Base-by-base conservation (phyloP, 2,329 filamentous ascomycete genomes). In the Colletotrichum costaricense region DNA sequence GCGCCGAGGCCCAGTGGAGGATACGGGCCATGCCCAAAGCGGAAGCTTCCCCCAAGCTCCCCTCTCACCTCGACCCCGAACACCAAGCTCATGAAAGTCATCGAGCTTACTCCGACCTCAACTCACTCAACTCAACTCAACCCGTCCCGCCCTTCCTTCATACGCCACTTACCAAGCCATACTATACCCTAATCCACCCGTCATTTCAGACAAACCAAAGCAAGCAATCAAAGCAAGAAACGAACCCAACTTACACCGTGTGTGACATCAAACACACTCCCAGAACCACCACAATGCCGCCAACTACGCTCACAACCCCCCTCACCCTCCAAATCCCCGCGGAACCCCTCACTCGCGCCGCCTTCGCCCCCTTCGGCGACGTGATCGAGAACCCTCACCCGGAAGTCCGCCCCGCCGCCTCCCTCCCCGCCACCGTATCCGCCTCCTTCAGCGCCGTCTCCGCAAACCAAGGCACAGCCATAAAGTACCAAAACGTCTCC, bases 401-500 rank as follows among this genome's bases (percentile, higher is more conserved):
- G 56, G 82, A 86, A 78, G 80, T 91, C 76, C 83, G 88, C 75
- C 87, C 90, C 63, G 86, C 84, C 67, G 82, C 80, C 76, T 75
- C 79, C 73, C 85, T 89, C 63, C 85, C 84, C 56, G 81, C 82
- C 76, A 78, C 79, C 69, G 75, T 78, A 55, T 72, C 76, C 4
- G 85, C 88, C 30, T 81, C 84, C 78, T 65, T 52, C 67, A 85
- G 86, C 75, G 85, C 89, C 68, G 84, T 92, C 5, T 87, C 90
- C 3, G 90, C 92, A 59, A 98, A 98, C 86, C 95, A 98, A 85
- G 94, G 94, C 78, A 93, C 92, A 26, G 96, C 97, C 19, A 91
- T 96, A 79, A 97, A 97, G 82, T 97, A 97, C 83, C 89, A 92
- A 74, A 89, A 94, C 79, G 91, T 97, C 74, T 94, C 94, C n/a